Evolutionary conservation across 768 basidiomycete genomes (phyloP), one percentile per base, ranked within the genome.

Genomic region (Rhizopogon sp.): DNA sequence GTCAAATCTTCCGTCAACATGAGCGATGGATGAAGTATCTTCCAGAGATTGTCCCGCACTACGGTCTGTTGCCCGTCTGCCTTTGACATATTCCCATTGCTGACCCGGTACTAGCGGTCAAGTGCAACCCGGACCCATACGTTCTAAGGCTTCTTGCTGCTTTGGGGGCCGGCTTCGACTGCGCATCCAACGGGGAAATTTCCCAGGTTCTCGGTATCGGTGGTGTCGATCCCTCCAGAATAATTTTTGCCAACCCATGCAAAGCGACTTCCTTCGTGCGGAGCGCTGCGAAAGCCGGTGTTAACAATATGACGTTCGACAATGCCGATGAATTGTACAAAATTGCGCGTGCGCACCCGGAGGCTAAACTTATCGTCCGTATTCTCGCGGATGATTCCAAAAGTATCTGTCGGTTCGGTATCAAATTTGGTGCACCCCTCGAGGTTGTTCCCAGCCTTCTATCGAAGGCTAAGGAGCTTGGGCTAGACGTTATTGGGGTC

Each of bases 171-270:
- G 94, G 94, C 14, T 99, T 99, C 73, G 97, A 99, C 71, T 98
- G 97, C 64, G 97, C 97, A 14, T 98, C 96, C 39, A 88, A 91
- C 61, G 85, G 87, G 55, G 97, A 99, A 73, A 98, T 99, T 62
- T 78, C 81, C 20, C 81, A 83, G 58, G 87, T 98, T 28, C 76
- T 97, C 25, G 73, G 73, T 10, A 71, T 94, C 3, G 86, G 87
- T 5, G 87, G 85, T 7, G 80, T 96, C 50, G 79, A 82, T 45
- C 85, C 95, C 4, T 79, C 81, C 52, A 82, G 88, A 55, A 89
- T 99, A 77, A 92, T 98, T 67, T 99, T 93, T 65, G 97, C 97
- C 60, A 99, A 99, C 73, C 97, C 97, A 0, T 98, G 97, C 86
- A 99, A 99, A 74, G 91, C 97, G 2, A 79, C 83, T 10, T 96